These are phyloP conservation scores for Chenopodium suecicum DNA, from an alignment of 148 eudicot species.

Conservation along the genomic window DNA sequence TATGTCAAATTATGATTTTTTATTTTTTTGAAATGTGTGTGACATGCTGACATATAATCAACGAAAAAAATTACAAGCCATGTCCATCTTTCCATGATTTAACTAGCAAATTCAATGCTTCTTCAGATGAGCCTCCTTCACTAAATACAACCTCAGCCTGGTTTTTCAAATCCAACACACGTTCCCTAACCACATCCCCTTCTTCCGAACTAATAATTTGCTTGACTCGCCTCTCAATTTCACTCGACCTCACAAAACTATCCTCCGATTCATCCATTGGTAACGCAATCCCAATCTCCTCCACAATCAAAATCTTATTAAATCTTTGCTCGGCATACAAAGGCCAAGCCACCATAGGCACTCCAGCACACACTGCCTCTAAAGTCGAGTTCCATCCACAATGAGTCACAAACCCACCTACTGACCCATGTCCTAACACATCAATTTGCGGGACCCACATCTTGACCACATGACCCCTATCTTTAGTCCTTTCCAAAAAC, in stretches of 20 bases:
- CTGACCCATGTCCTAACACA: neutral
- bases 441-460: neutral
- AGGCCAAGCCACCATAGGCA: slow-evolving; percentile 4
- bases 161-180: neutral
- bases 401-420: slow-evolving; percentile 2
- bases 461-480: neutral
- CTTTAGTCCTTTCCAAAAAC: slow-evolving; percentile 4
- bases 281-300: slow-evolving; percentile 9
- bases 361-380: neutral
- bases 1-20: too few species aligned
- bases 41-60: too few species aligned
- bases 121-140: neutral
- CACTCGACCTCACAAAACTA: neutral
- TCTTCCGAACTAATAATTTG: slow-evolving; percentile 8
- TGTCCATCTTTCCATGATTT: slow-evolving; percentile 1
- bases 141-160: neutral
- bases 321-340: neutral
- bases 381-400: slow-evolving; percentile 8
- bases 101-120: neutral
- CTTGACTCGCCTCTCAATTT: slow-evolving; percentile 7
- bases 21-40: too few species aligned
- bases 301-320: neutral
- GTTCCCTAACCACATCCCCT: neutral
- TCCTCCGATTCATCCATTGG: neutral
- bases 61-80: too few species aligned